Evolutionary conservation across 1,284 basidiomycete genomes (phyloP), one percentile per base, ranked within the genome.

Genomic region (Austropuccinia psidii): DNA sequence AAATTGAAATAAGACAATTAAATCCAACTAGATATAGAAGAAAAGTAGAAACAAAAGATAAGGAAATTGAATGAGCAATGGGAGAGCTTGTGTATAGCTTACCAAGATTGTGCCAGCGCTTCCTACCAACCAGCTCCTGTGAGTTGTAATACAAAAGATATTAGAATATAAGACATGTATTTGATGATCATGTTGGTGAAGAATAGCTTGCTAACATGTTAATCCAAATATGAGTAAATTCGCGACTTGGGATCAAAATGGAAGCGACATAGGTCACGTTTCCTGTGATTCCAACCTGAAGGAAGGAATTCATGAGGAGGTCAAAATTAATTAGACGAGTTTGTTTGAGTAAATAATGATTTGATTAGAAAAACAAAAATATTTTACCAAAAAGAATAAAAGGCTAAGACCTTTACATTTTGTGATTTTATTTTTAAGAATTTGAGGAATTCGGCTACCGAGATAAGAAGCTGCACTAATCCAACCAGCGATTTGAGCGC

Each of bases 341-440:
- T 17, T 8, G 4, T 33, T 15, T 19, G 33, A 15, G 49, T 29
- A 37, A 31, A 2, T 24, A 47, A 9, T 27, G 24, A 21, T 33
- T 52, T n/a, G 6, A 52, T 15, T 11, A 33, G 24, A 11, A 33
- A 66, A 27, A 24, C 31, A 58, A 13, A 29, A 37, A n/a, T 8
- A 7, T 33, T 60, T 45, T 17, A 73, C 70, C 47, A 81, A 76
- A 65, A 80, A 80, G 24, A 80, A 77, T 0, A 80, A 78, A 2
- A 81, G 67, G 27, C 77, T 78, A 47, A 81, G 77, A 1, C 80
- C 80, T 43, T 79, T 78, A 75, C 80, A 81, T 49, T 81, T 80
- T 0, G 80, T 81, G 27, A 78, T 75, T 21, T 77, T 74, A 75
- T 81, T 81, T 76, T 80, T 80, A 70, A 79, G 69, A 66, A 81